A percentile compares a stretch with the other conserved stretches of the same genome.
Conservation (phyloP, 2,329 filamentous ascomycete species). For the Cladosporium oxysporum region DNA sequence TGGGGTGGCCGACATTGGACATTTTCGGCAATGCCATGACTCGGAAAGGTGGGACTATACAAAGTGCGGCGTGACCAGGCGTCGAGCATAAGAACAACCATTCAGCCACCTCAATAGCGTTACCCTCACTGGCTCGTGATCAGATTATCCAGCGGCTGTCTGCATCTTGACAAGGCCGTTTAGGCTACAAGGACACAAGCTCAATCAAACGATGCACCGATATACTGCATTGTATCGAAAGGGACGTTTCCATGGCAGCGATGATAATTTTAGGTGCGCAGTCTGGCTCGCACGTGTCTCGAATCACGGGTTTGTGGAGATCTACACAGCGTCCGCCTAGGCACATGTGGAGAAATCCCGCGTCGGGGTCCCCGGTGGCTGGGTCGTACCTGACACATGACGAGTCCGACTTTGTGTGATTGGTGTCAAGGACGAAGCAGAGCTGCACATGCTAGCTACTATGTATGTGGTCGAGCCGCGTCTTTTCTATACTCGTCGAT, state of each 20-base stretch:
- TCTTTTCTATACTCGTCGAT: too few species aligned
- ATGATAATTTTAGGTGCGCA: not conserved
- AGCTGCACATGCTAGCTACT: not conserved
- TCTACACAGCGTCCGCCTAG: not conserved
- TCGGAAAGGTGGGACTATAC: not conserved
- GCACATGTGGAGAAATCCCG: not conserved
- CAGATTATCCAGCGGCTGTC: not conserved
- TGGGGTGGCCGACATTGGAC: too few species aligned
- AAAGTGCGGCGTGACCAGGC: not conserved
- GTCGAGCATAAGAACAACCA: not conserved
- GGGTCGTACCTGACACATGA: not conserved
- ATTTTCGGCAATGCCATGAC: not conserved
- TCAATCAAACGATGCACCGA: not conserved
- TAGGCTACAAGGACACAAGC: not conserved
- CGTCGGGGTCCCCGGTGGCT: not conserved
- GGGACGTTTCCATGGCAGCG: not conserved
- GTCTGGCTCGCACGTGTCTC: not conserved
- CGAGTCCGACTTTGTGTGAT: not conserved
- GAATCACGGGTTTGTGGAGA: not conserved
- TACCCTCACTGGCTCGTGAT: not conserved
- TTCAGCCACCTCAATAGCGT: not conserved
- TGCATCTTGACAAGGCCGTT: not conserved
- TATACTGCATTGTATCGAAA: not conserved
- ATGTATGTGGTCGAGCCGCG: not conserved
- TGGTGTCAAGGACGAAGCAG: not conserved